Evolutionary conservation across 2,329 filamentous ascomycete genomes (phyloP).

Genomic region (Apiospora arundinis): DNA sequence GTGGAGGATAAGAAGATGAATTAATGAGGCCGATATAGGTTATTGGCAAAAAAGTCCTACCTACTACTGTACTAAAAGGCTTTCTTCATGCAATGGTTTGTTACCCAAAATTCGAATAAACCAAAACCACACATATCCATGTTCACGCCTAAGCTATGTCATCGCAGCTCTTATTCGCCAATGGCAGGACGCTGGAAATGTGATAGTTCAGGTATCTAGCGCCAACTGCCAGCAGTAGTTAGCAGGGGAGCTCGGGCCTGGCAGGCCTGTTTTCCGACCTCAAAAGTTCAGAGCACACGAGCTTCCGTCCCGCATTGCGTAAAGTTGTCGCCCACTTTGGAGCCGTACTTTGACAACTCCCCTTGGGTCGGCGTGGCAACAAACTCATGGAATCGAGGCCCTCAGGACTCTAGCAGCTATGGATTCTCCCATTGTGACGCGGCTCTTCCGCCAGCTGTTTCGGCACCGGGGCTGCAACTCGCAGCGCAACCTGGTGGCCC

Average conservation of each 20-base stretch:
- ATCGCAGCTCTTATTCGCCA: constrained; percentile 9
- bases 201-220: background rate
- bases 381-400: background rate
- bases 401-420: constrained; percentile 51
- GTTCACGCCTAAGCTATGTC: background rate
- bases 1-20: background rate
- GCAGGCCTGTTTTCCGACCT: background rate
- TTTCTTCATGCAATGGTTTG: constrained; percentile 7
- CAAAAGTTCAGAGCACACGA: constrained; percentile 13
- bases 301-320: background rate
- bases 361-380: background rate
- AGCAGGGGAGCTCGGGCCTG: constrained; percentile 14
- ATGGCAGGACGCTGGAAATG: background rate
- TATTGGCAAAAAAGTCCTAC: background rate
- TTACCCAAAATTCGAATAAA: background rate
- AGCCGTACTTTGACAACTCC: background rate
- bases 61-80: background rate
- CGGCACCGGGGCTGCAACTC: constrained; percentile 71
- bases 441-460: constrained; percentile 86
- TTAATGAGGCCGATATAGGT: background rate
- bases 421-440: constrained; percentile 81
- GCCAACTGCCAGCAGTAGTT: constrained; percentile 11
- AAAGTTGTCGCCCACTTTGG: background rate
- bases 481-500: constrained; percentile 49
- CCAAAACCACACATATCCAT: background rate